Evolutionary conservation across 164 flowering plant genomes (phyloP).

Genomic region (Magnolia officinalis): DNA sequence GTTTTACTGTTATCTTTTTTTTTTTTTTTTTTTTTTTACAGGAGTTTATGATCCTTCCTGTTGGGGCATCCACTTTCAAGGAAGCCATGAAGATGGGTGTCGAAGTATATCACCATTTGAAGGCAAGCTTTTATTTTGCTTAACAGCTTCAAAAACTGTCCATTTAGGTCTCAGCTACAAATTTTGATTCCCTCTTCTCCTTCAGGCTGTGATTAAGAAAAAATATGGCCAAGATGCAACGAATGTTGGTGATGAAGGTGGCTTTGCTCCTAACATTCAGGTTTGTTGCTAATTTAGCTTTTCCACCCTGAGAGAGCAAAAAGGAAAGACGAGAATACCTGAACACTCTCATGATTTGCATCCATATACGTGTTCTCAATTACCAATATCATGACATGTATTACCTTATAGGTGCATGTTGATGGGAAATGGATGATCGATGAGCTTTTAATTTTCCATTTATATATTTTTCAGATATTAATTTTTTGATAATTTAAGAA

Average conservation of each 20-base stretch:
- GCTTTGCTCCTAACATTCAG: constrained; percentile 53
- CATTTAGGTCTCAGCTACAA: too few species aligned
- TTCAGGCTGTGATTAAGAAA: constrained; percentile 45
- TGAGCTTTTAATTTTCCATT: too few species aligned
- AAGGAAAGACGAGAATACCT: too few species aligned
- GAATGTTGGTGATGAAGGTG: constrained; percentile 51
- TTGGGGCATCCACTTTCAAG: constrained; percentile 42
- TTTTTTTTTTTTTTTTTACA: constrained; percentile 10
- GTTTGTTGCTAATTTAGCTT: constrained; percentile 9
- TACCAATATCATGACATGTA: too few species aligned
- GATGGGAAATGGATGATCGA: too few species aligned
- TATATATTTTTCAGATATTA: too few species aligned
- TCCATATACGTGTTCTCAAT: too few species aligned
- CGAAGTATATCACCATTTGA: constrained; percentile 45
- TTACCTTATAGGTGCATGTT: too few species aligned
- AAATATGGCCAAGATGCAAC: constrained; percentile 51
- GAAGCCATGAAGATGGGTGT: constrained; percentile 57
- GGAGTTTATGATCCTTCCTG: constrained; percentile 54
- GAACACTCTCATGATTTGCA: too few species aligned
- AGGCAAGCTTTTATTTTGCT: constrained; percentile 14
- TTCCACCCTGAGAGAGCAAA: neutral
- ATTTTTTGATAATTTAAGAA: too few species aligned
- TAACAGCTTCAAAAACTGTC: neutral
- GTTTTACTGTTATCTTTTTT: neutral
- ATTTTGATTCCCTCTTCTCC: neutral